A percentile compares a stretch with the other conserved stretches of the same genome.
Conservation (phyloP, 2,329 filamentous ascomycete species). For the Tolypocladium sp. region DNA sequence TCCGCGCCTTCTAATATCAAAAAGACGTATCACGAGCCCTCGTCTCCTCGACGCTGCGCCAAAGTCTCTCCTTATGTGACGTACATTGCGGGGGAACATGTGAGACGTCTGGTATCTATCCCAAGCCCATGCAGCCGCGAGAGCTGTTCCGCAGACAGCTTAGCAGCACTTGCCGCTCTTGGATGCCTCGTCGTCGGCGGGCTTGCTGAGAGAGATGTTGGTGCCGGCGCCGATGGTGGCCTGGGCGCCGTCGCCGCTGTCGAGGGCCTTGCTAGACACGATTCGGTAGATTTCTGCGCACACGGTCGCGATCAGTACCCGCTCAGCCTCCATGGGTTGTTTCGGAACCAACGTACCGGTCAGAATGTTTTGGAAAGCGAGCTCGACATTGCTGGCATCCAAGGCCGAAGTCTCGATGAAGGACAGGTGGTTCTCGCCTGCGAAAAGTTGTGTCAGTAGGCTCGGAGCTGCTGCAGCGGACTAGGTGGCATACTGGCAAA, state of each 20-base stretch:
- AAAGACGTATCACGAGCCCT: constrained; percentile 25
- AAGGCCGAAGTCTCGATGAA: constrained; percentile 99
- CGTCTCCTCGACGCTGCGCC: constrained; percentile 20
- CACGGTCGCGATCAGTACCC: constrained; percentile 2
- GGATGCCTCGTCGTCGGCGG: constrained; percentile 63
- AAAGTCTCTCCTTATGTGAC: constrained; percentile 20
- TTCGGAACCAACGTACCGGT: constrained; percentile 57
- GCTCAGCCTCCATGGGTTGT: not conserved
- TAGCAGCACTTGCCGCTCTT: constrained; percentile 81
- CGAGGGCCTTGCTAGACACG: constrained; percentile 93
- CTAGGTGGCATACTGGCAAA: constrained; percentile 66
- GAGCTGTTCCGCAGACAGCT: constrained; percentile 19
- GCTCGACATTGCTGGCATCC: constrained; percentile 97
- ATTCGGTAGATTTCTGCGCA: constrained; percentile 93
- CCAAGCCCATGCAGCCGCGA: constrained; percentile 15
- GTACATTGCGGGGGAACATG: constrained; percentile 22
- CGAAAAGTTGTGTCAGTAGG: constrained; percentile 6
- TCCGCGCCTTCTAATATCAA: constrained; percentile 30
- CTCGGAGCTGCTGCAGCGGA: not conserved
- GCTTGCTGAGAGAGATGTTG: constrained; percentile 81
- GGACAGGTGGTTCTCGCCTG: constrained; percentile 94
- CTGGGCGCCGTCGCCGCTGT: constrained; percentile 75
- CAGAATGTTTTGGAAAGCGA: constrained; percentile 98
- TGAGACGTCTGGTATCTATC: constrained; percentile 24
- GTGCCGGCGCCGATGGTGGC: constrained; percentile 71